Evolutionary conservation across 257 asterid genomes (phyloP).

Genomic region (Solanum stenotomum): DNA sequence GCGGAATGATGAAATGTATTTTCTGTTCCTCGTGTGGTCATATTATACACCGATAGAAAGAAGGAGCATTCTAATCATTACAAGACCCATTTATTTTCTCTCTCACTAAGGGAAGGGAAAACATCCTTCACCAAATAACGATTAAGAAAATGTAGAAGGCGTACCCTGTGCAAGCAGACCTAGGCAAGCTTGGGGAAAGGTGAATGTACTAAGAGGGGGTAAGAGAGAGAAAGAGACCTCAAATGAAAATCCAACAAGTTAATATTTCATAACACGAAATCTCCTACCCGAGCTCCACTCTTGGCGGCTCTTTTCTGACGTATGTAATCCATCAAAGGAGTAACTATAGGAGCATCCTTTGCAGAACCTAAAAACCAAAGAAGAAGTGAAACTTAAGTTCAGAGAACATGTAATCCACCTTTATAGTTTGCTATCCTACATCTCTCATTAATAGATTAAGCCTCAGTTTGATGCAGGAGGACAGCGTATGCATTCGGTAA

Average conservation of each 20-base stretch:
- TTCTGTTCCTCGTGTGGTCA: background rate
- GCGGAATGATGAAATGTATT: background rate
- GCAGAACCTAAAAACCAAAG: slow-evolving; percentile 50
- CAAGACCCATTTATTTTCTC: background rate
- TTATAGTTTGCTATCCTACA: background rate
- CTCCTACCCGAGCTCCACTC: slow-evolving; percentile 78
- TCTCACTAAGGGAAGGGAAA: background rate
- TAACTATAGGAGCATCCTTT: slow-evolving; percentile 72
- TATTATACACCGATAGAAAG: background rate
- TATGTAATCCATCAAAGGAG: slow-evolving; percentile 90
- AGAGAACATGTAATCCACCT: background rate
- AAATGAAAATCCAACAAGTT: slow-evolving; percentile 3
- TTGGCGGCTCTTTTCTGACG: slow-evolving; percentile 97
- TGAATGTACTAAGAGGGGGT: background rate
- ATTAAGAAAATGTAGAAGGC: background rate
- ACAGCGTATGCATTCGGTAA: background rate
- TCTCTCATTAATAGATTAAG: background rate
- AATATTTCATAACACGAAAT: background rate
- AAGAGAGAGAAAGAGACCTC: background rate
- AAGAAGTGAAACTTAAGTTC: slow-evolving; percentile 9
- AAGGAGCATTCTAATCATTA: background rate
- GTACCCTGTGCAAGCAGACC: background rate
- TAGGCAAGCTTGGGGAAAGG: background rate
- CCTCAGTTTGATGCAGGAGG: background rate
- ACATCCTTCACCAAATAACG: background rate